A percentile compares a stretch with the other conserved stretches of the same genome.
These are phyloP conservation scores for Phoma herbarum DNA, from an alignment of 2,329 filamentous ascomycete species.

Conservation along the genomic window DNA sequence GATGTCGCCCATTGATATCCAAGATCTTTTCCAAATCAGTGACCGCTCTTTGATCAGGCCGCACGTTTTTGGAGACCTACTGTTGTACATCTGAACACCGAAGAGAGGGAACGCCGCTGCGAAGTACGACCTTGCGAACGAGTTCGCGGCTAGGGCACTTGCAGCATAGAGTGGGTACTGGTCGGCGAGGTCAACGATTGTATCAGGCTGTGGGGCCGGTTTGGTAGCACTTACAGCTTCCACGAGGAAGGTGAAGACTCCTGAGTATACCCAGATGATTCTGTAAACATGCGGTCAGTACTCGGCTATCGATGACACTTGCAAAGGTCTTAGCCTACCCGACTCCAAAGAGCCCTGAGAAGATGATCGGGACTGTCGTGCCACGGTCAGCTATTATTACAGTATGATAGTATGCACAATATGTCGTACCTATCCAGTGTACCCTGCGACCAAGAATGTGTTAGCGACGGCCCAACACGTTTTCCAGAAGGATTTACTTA, in stretches of 20 bases:
- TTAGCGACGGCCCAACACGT: slow-evolving; percentile 44
- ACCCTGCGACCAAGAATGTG: slow-evolving; percentile 51
- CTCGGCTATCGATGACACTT: slow-evolving; percentile 33
- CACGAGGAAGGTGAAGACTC: slow-evolving; percentile 88
- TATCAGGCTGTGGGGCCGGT: slow-evolving; percentile 32
- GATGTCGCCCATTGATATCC: slow-evolving; percentile 62
- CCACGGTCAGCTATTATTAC: slow-evolving; percentile 46
- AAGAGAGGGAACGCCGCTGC: slow-evolving; percentile 59
- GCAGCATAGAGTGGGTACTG: slow-evolving; percentile 61
- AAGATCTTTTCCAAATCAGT: slow-evolving; percentile 53
- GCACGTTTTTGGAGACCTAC: slow-evolving; percentile 51
- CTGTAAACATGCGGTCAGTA: slow-evolving; percentile 57
- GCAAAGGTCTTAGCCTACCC: slow-evolving; percentile 48
- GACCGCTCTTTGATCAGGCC: slow-evolving; percentile 54
- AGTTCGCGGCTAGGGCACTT: slow-evolving; percentile 60
- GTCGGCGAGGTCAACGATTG: slow-evolving; percentile 36
- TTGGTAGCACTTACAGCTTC: slow-evolving; percentile 58
- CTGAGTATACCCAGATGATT: slow-evolving; percentile 79
- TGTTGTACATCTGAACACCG: slow-evolving; percentile 62
- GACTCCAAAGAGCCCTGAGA: slow-evolving; percentile 57
- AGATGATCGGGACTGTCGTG: slow-evolving; percentile 59
- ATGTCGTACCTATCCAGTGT: slow-evolving; percentile 59
- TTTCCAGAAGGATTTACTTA: slow-evolving; percentile 73
- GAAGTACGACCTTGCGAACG: slow-evolving; percentile 59
- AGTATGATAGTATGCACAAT: slow-evolving; percentile 31